Base-by-base conservation (phyloP, 2,329 filamentous ascomycete species). In the Fusarium lateritium region DNA sequence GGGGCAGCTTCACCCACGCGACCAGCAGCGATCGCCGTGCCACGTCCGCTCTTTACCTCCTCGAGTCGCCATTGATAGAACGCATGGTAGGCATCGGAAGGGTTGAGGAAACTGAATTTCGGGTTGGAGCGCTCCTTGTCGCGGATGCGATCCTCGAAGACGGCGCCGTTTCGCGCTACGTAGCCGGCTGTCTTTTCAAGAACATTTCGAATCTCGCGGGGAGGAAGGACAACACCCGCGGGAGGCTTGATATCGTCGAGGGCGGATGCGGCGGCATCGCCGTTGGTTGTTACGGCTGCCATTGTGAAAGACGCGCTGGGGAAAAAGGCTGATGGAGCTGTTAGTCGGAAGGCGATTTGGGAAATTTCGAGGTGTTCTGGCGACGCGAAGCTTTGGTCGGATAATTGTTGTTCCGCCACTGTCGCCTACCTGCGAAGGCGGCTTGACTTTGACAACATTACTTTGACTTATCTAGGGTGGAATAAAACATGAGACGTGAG, bases 111-210 rank as follows among this genome's bases (percentile, higher is more conserved):
- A 74, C 91, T 93, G 79, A 98, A 96, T 77, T 97, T 97, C n/a
- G 93, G 88, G 76, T 97, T 96, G 71, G 86, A 86, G 73, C 88
- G 88, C 78, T 97, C 92, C 81, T 96, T 97, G 71, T 94, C 90
- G 75, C 93, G 91, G 71, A 99, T 92, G 72, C 92, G 90, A 74
- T 94, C 91, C 81, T 97, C 92, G 76, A 97, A 94, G 9, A 89
- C 84, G 42, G 85, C 77, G 22, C 89, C 89, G 73, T 90, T 90
- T 67, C 89, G 83, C 70, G 91, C 90, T 61, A 98, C 93, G 78
- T 97, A 98, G 46, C 94, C 94, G 54, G 96, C 95, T 14, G 95
- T 97, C 83, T 97, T 98, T 80, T 98, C 94, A 76, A 99, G 90
- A 71, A 95, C 80, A 78, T 85, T 84, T 84, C 94, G 91, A 76